Evolutionary conservation across 1,139 yeast genomes (phyloP).

Genomic region (Maudiozyma humilis): DNA sequence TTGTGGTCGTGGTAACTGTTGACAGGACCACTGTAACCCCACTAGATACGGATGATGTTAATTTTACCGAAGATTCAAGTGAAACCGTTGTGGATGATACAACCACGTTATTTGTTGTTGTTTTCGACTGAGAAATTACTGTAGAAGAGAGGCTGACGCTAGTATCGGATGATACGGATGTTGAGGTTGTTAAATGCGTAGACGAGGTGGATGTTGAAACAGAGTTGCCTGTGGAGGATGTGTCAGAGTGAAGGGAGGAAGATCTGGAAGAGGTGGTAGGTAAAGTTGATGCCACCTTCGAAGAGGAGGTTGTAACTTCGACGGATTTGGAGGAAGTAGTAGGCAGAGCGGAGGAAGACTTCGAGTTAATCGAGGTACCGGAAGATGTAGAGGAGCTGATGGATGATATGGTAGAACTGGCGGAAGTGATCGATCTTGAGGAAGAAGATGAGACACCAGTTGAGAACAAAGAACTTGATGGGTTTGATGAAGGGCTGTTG

Average conservation of each 20-base stretch:
- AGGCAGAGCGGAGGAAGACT: not conserved
- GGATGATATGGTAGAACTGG: not conserved
- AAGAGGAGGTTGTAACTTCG: not conserved
- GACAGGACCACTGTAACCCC: conserved; percentile 21
- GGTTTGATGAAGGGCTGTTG: no score
- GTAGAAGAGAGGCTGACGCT: not conserved
- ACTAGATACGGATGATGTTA: not conserved
- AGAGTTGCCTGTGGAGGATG: no score
- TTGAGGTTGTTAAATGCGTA: not conserved
- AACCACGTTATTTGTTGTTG: no score
- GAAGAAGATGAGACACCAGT: not conserved
- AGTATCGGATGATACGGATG: not conserved
- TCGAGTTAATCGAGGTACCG: no score
- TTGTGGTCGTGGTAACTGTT: conserved; percentile 24
- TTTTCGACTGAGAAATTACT: no score
- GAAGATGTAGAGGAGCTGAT: no score
- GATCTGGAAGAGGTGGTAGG: no score
- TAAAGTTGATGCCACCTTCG: not conserved
- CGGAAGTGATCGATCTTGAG: not conserved
- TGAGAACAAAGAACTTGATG: not conserved
- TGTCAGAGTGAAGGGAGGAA: no score
- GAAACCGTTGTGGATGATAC: no score
- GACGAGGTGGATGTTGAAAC: not conserved
- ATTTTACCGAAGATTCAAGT: not conserved
- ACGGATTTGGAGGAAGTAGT: not conserved